A percentile compares a stretch with the other conserved stretches of the same genome.
phyloP scores from a whole-genome alignment of 75 land plant species.

The Picea glauca region DNA sequence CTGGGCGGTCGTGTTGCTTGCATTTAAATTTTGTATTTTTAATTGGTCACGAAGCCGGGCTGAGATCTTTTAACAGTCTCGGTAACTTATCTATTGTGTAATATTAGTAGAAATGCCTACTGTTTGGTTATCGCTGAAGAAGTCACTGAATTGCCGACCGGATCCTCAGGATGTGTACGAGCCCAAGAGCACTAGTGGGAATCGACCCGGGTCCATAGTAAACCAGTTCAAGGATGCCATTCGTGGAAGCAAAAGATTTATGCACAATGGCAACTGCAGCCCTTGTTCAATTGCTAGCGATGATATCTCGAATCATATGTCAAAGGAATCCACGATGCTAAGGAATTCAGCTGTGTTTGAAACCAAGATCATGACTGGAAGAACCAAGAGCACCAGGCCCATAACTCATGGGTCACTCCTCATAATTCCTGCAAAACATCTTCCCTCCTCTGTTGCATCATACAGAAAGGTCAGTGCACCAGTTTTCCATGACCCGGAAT shows the following conservation, averaged over 20 bases:
- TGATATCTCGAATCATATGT: conserved; percentile 33
- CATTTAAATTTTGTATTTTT: too few relatives aligned
- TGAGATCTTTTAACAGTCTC: too few relatives aligned
- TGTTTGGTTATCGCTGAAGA: conserved; percentile 64
- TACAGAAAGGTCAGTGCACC: too few relatives aligned
- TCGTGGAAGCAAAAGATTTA: conserved; percentile 67
- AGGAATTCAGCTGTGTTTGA: background rate
- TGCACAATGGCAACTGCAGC: conserved; percentile 62
- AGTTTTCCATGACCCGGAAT: too few relatives aligned
- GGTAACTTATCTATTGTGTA: too few relatives aligned
- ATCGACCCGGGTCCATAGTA: conserved; percentile 63
- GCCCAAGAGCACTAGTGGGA: conserved; percentile 36
- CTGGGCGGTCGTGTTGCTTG: too few relatives aligned
- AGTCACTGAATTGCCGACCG: conserved; percentile 61
- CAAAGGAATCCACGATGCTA: conserved; percentile 51
- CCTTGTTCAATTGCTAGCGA: conserved; percentile 78
- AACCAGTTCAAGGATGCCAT: conserved; percentile 80
- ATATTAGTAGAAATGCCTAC: conserved; percentile 32
- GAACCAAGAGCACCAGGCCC: too few relatives aligned
- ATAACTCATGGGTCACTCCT: too few relatives aligned
- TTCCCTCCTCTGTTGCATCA: too few relatives aligned
- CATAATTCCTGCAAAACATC: too few relatives aligned
- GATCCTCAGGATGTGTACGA: conserved; percentile 60
- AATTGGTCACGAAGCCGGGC: too few relatives aligned
- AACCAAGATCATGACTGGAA: too few relatives aligned